Base-by-base conservation (phyloP, 768 basidiomycete genomes). In the Roridomyces roridus region DNA sequence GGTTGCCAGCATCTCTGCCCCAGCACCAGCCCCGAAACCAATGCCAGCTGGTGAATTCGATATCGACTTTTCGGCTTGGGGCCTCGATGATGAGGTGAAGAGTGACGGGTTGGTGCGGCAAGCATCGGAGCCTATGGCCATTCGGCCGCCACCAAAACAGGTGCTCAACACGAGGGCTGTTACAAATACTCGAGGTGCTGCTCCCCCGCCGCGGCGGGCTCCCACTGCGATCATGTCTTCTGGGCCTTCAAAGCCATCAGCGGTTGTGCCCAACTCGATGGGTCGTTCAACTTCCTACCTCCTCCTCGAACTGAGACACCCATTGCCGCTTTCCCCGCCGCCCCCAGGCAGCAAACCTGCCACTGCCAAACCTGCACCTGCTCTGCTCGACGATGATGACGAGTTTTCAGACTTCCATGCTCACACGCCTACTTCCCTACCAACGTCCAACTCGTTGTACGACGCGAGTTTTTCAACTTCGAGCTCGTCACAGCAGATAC, bases 331-430 rank as follows among this genome's bases (percentile, higher is more conserved):
- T 46, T 71, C 46, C n/a, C 63, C 72, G 35, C 67, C 73, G 4
- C 69, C 70, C 21, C 69, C 73, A 46, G 59, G 66, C n/a, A 55
- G 17, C 29, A 55, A 44, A 29, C 53, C 70, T 21, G 50, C 71
- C 31, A 65, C 72, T 8, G 62, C 68, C 24, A 56, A 51, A 15
- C 51, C 49, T 20, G 54, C 68, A 21, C 59, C 31, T 8, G 7
- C 31, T 34, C 7, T 67, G 23, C 65, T 70, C 31, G 65, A 70
- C 46, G 76, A 77, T 43, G 81, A 85, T 49, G 79, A 80, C 51
- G 84, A 86, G 44, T 89, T 87, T 62, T 74, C 80, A 6, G 83
- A 84, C 35, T 81, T 83, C 63, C 58, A 71, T 48, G 70, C 73
- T 5, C 72, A 75, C 21, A 61, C 75, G 6, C 68, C 59, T 21